Evolutionary conservation across 306 rosid species (phyloP), one percentile per base, ranked within the genome.

Genomic region (Parietaria judaica): DNA sequence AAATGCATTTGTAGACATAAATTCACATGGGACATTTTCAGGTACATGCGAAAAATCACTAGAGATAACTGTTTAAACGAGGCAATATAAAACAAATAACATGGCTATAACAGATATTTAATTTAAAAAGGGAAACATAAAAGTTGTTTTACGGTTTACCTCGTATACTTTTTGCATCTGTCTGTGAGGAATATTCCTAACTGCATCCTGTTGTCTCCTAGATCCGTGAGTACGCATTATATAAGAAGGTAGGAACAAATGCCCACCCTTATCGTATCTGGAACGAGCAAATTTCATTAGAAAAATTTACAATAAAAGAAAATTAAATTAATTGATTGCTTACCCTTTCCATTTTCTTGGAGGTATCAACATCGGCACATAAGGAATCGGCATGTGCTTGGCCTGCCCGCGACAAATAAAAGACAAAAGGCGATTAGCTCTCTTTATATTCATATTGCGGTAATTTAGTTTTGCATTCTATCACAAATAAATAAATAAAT

Each of bases 331-430:
- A 41, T 41, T 3, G 45, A 5, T 41, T 41, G 3, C 45, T 49
- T 85, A 85, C 96, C 95, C 88, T 78, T 76, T 88, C 96, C 96
- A 88, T 71, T 70, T 83, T 76, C 76, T 88, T 7, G 96, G 96
- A 75, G 95, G 96, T 68, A 88, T 73, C 78, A 85, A 72, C 96
- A 88, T 88, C 57, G 96, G 96, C 78, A 85, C 72, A 76, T 82
- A 84, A 70, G 89, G 96, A 73, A 85, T 80, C 61, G 86, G 72
- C 87, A 82, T 83, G 72, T 82, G 87, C 66, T 77, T 84, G 64
- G 79, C 87, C 90, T 88, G 90, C 80, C 31, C 38, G 54, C 54
- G 70, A 51, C 46, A 78, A 75, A 48, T 44, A 41, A 3, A 41
- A 5, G 7, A 50, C 73, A 74, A 47, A 36, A 49, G 54, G 51